These are phyloP conservation scores for Epichloe sibirici DNA, from an alignment of 2,329 filamentous ascomycete species.

Conservation along the genomic window DNA sequence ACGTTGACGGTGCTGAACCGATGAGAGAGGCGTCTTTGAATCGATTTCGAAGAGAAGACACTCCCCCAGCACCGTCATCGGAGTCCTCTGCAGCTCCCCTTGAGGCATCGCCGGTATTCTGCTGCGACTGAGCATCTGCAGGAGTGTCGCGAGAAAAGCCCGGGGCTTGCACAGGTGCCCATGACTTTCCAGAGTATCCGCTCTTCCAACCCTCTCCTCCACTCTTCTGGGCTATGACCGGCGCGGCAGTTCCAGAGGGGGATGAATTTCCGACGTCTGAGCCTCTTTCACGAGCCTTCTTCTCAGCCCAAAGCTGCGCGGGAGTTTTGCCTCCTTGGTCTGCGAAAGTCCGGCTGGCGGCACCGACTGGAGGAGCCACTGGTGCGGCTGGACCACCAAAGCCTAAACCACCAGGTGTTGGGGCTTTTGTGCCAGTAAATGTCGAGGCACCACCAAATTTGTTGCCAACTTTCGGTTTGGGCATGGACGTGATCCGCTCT, in stretches of 20 bases:
- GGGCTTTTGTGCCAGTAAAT: slow-evolving; percentile 84
- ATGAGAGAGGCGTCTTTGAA: slow-evolving; percentile 71
- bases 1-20: slow-evolving; percentile 31
- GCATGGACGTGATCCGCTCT: slow-evolving; percentile 73
- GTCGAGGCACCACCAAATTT: slow-evolving; percentile 62
- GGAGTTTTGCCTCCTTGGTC: slow-evolving; percentile 93
- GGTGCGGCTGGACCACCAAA: slow-evolving; percentile 47
- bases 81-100: slow-evolving; percentile 37
- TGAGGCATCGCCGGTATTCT: slow-evolving; percentile 41
- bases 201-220: slow-evolving; percentile 76
- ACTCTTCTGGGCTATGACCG: slow-evolving; percentile 56
- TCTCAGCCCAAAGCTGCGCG: slow-evolving; percentile 94
- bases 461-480: slow-evolving; percentile 91
- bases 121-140: slow-evolving; percentile 41
- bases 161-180: slow-evolving; percentile 67
- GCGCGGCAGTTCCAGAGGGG: slow-evolving; percentile 32
- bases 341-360: slow-evolving; percentile 84
- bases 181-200: slow-evolving; percentile 79
- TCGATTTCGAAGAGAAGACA: slow-evolving; percentile 66
- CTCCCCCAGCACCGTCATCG: slow-evolving; percentile 46
- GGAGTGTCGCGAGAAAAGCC: slow-evolving; percentile 50
- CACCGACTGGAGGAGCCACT: slow-evolving; percentile 51
- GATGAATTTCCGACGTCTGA: slow-evolving; percentile 30
- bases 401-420: slow-evolving; percentile 57
- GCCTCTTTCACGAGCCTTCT: slow-evolving; percentile 72